Percentiles rank a stretch among this genome's conserved stretches.
phyloP scores from a whole-genome alignment of 495 filamentous ascomycete species.

The Aeminium ludgeri region DNA sequence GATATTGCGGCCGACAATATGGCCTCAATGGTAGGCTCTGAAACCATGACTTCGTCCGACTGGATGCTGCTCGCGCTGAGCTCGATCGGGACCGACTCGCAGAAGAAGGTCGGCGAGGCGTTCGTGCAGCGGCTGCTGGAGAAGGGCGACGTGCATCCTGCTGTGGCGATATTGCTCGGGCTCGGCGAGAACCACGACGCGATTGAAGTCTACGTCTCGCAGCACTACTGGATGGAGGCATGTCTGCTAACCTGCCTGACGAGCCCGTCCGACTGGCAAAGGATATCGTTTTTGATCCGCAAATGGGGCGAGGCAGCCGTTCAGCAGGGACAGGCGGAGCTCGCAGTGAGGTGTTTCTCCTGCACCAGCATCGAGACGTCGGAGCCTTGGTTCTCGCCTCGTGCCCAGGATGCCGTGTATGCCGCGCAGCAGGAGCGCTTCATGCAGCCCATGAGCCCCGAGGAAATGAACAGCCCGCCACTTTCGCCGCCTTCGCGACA shows the following conservation, averaged over 20 bases:
- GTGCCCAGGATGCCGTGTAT: constrained; percentile 42
- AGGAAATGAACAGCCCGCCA: constrained; percentile 23
- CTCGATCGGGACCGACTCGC: constrained; percentile 62
- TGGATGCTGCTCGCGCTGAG: constrained; percentile 96
- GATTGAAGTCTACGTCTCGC: constrained; percentile 89
- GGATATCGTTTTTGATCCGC: constrained; percentile 68
- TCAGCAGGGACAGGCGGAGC: constrained; percentile 65
- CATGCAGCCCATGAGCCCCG: constrained; percentile 8
- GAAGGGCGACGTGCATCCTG: constrained; percentile 77
- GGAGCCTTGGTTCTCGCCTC: constrained; percentile 72
- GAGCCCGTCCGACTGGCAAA: constrained; percentile 57
- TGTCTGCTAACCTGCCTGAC: constrained; percentile 61
- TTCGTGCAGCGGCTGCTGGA: constrained; percentile 85
- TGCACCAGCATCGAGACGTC: constrained; percentile 29
- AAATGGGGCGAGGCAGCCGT: constrained; percentile 93
- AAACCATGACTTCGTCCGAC: constrained; percentile 73
- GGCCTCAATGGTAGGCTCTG: constrained; percentile 52
- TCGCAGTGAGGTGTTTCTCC: constrained; percentile 68
- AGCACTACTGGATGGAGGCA: constrained; percentile 81
- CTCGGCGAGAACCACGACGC: constrained; percentile 89
- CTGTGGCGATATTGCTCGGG: constrained; percentile 78
- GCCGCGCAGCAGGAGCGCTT: constrained; percentile 23
- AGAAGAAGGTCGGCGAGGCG: constrained; percentile 77
- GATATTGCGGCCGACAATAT: constrained; percentile 70
- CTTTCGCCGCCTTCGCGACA: constrained; percentile 22